Evolutionary conservation across 441 rosid species (phyloP).

Genomic region (Populus hybrid): DNA sequence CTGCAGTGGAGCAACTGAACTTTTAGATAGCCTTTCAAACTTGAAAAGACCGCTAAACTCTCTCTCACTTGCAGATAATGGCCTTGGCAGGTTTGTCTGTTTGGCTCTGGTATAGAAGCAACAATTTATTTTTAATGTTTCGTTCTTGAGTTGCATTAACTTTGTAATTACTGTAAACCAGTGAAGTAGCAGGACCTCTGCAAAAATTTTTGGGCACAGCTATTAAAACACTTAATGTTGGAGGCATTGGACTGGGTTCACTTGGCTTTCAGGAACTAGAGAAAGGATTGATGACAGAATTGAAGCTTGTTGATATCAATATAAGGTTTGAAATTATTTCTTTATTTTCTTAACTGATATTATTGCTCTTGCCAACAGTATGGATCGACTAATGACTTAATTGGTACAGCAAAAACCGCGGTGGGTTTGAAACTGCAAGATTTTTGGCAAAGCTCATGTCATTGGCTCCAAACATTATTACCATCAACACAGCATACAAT

Average conservation of each 20-base stretch:
- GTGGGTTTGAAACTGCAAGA: slow-evolving; percentile 65
- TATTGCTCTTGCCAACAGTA: background rate
- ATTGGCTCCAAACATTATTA: slow-evolving; percentile 54
- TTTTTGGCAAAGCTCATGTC: slow-evolving; percentile 69
- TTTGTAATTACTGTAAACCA: slow-evolving; percentile 33
- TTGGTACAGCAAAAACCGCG: slow-evolving; percentile 74
- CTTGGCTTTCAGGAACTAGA: slow-evolving; percentile 65
- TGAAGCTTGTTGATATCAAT: slow-evolving; percentile 58
- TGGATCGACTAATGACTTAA: slow-evolving; percentile 10
- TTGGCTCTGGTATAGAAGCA: slow-evolving; percentile 17
- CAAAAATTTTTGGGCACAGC: slow-evolving; percentile 42
- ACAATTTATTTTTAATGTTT: slow-evolving; percentile 7
- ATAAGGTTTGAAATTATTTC: slow-evolving; percentile 51
- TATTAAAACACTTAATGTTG: slow-evolving; percentile 55
- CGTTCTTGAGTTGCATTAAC: slow-evolving; percentile 18
- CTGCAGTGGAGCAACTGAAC: slow-evolving; percentile 49
- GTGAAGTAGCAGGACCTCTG: slow-evolving; percentile 62
- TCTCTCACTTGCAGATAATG: slow-evolving; percentile 78
- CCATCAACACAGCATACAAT: slow-evolving; percentile 64
- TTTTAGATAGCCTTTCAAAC: slow-evolving; percentile 53
- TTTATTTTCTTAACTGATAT: slow-evolving; percentile 7
- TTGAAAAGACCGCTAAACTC: slow-evolving; percentile 44
- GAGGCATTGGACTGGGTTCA: slow-evolving; percentile 73
- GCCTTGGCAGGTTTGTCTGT: slow-evolving; percentile 64
- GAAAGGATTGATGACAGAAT: slow-evolving; percentile 29